Evolutionary conservation across 306 rosid species (phyloP), one percentile per base, ranked within the genome.

Genomic region (Corylus avellana): DNA sequence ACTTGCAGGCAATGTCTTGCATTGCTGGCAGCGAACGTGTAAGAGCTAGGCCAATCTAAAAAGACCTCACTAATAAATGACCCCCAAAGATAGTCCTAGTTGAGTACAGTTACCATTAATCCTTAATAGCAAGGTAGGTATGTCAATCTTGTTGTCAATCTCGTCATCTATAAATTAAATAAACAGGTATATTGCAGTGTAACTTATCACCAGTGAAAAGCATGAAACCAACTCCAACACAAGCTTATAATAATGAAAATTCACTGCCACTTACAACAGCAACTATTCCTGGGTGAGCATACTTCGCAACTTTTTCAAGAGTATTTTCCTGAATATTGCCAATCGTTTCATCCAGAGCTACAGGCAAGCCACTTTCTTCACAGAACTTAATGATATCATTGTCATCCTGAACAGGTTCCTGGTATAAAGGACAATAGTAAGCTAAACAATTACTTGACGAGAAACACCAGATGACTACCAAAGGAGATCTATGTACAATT

Each of bases 261-360:
- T 56, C 29, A 76, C 68, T 71, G 79, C 62, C 42, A 90, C 98
- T 91, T 86, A 92, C 98, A 74, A 89, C 70, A 73, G 97, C 97
- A 76, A 89, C 92, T 82, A 95, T 95, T 81, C 96, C 91, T 12
- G 98, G 96, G 83, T 91, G 96, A 81, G 81, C 69, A 83, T 91
- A 95, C 81, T 92, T 95, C 42, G 55, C 83, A 8, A 92, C 92
- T 86, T 74, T 87, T 81, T 87, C 75, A 55, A 92, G 83, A 61
- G 83, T 93, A 85, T 91, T 85, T 77, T 82, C 93, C 83, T 87
- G 87, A 87, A 89, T 78, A 73, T 44, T 29, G 71, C 87, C 97
- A 49, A 95, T 71, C 68, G 97, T 92, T 90, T 95, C 98, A 85
- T 95, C 98, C 69, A 95, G 85, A 25, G 98, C 98, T 81, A 95